Percentiles rank a stretch among this genome's conserved stretches.
Evolutionary conservation across 2,329 filamentous ascomycete species (phyloP).

Genomic region (Ophiocordyceps robertsii): DNA sequence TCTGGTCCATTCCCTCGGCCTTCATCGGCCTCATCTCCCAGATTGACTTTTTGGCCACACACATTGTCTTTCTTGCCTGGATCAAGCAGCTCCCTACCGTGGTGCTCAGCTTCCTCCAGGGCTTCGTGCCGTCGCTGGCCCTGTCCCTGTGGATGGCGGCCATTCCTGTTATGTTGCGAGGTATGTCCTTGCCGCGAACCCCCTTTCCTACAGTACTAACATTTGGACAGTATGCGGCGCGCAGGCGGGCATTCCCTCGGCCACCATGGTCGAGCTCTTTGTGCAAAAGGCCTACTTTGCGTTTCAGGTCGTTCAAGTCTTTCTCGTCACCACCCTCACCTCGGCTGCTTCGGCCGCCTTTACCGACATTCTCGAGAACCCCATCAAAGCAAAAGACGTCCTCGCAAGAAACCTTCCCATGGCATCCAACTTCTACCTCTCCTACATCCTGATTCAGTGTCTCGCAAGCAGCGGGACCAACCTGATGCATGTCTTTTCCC

Average conservation of each 20-base stretch:
- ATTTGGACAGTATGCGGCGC: constrained; percentile 52
- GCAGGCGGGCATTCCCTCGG: constrained; percentile 64
- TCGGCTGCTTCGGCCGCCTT: constrained; percentile 66
- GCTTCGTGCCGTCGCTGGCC: constrained; percentile 67
- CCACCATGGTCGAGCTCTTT: constrained; percentile 70
- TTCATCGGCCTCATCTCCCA: constrained; percentile 81
- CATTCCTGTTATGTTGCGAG: constrained; percentile 67
- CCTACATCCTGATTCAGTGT: constrained; percentile 86
- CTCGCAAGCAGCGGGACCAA: constrained; percentile 63
- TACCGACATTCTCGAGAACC: constrained; percentile 47
- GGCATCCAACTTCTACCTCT: constrained; percentile 88
- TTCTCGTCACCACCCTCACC: constrained; percentile 71
- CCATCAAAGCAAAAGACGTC: constrained; percentile 45
- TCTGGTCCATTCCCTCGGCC: constrained; percentile 68
- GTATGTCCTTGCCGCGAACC: constrained; percentile 9
- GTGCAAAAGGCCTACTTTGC: constrained; percentile 86
- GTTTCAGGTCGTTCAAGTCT: constrained; percentile 85
- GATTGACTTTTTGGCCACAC: constrained; percentile 51
- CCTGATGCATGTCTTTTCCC: constrained; percentile 56
- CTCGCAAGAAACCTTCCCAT: constrained; percentile 65
- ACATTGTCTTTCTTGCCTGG: constrained; percentile 60
- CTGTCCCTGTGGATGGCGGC: constrained; percentile 77
- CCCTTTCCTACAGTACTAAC: constrained; percentile 4
- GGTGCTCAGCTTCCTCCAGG: constrained; percentile 75
- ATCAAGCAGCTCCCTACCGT: constrained; percentile 53